Evolutionary conservation across 2,329 filamentous ascomycete species (phyloP).

Genomic region (Phaeosphaeria sp.): DNA sequence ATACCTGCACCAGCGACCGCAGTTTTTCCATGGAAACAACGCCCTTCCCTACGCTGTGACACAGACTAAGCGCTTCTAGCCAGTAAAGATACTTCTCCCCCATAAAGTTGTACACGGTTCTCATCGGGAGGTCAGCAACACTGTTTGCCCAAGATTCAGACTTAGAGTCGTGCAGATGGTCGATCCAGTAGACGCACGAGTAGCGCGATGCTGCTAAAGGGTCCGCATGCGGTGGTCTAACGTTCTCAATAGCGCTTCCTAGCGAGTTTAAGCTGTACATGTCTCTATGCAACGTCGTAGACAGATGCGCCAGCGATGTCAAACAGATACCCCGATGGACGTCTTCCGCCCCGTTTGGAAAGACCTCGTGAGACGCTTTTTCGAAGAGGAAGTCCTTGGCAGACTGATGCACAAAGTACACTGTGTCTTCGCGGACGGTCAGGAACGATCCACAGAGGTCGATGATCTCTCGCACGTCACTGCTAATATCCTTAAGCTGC

Average conservation of each 20-base stretch:
- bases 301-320: conserved; percentile 39
- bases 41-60: conserved; percentile 8
- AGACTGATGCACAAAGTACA: conserved; percentile 37
- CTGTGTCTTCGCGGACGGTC: conserved; percentile 29
- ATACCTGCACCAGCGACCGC: conserved; percentile 2
- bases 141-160: not conserved
- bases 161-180: conserved; percentile 35
- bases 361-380: conserved; percentile 28
- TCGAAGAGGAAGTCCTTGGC: conserved; percentile 51
- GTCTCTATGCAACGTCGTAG: conserved; percentile 26
- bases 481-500: conserved; percentile 2
- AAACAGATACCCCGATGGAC: conserved; percentile 20
- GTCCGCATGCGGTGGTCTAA: conserved; percentile 29
- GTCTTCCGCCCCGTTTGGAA: conserved; percentile 19
- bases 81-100: no score
- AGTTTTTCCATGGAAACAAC: conserved; percentile 11
- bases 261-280: conserved; percentile 26
- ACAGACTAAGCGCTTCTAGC: conserved; percentile 14
- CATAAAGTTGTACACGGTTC: conserved; percentile 5
- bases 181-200: no score
- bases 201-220: conserved; percentile 29
- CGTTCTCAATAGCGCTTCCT: conserved; percentile 21
- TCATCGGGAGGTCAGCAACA: no score
- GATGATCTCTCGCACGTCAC: conserved; percentile 7
- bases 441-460: conserved; percentile 51